Base-by-base conservation (phyloP, 495 filamentous ascomycete genomes). In the Astrothelium macrocarpum region DNA sequence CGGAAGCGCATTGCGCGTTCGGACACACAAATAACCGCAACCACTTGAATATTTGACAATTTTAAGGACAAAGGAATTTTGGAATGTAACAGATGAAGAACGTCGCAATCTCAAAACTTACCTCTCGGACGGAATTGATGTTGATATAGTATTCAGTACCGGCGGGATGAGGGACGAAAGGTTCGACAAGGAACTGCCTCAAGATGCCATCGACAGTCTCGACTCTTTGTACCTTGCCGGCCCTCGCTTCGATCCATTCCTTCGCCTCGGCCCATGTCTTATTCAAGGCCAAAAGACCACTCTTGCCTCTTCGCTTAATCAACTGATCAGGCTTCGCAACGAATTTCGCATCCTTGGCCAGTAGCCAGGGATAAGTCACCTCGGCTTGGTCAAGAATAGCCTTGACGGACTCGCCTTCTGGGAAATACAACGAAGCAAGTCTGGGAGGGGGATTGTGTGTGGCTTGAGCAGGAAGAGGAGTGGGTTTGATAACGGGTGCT, bases 311-410 rank as follows among this genome's bases (percentile, higher is more conserved):
- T 73, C 94, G 82, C 87, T 99, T 99, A 82, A 99, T 97, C 78
- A 97, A 84, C 81, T 97, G 95, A 83, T 99, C 94, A 69, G 94
- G 94, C 85, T 99, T 99, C 53, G 95, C 95, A 69, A 99, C 94
- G 77, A 99, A 97, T 80, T 88, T 93, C 74, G 93, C 80, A 64
- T 85, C 91, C 62, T 80, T 71, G 66, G 81, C 79, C 60, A 97
- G 82, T 70, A 99, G 83, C 91, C 92, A 99, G 65, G 94, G 94
- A 81, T 91, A 97, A 73, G 86, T 91, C 75, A 86, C 77, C 82
- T 99, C 94, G 65, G 94, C 95, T 82, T 92, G 89, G 82, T 97
- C 85, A 68, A 97, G 90, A 70, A 99, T 85, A 73, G 84, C 88
- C 71, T 86, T 83, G 72, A 92, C 84, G 65, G 87, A 81, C 67